Evolutionary conservation across 1,284 basidiomycete genomes (phyloP).

Genomic region (Puccinia hordei): DNA sequence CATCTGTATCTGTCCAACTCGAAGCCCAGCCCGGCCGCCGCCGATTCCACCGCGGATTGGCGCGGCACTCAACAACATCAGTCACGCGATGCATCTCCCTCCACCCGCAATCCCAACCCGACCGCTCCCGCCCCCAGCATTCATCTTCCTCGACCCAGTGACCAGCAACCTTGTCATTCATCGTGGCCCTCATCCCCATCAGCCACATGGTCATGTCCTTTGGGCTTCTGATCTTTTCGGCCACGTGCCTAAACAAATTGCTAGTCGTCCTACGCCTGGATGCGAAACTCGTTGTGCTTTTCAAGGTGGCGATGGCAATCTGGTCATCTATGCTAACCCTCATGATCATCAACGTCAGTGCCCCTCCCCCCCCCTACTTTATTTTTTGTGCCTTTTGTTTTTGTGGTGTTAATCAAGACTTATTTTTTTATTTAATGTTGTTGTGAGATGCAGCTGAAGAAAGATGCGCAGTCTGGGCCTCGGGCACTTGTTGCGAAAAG

Average conservation of each 20-base stretch:
- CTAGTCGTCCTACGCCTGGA: constrained; percentile 6
- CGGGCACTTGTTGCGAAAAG: constrained; percentile 36
- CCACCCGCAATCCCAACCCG: constrained; percentile 27
- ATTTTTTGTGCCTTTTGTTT: not conserved
- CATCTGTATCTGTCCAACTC: constrained; percentile 35
- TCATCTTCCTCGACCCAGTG: constrained; percentile 40
- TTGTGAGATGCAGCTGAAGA: constrained; percentile 11
- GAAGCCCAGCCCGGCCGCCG: not conserved
- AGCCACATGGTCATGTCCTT: constrained; percentile 39
- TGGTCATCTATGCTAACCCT: constrained; percentile 48
- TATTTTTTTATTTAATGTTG: not conserved
- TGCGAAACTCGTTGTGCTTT: constrained; percentile 44
- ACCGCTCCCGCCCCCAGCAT: constrained; percentile 35
- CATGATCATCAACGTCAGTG: constrained; percentile 39
- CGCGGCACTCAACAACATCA: not conserved
- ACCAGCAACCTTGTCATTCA: constrained; percentile 50
- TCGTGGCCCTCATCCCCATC: constrained; percentile 18
- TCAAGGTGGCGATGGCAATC: constrained; percentile 45
- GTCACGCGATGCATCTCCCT: not conserved
- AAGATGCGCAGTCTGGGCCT: constrained; percentile 47
- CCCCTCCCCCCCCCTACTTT: not conserved
- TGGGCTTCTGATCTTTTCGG: constrained; percentile 47
- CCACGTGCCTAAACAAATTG: constrained; percentile 37
- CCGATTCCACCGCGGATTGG: constrained; percentile 40
- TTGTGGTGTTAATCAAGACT: not conserved